phyloP scores from a whole-genome alignment of 2,329 filamentous ascomycete genomes.

The Colletotrichum tofieldiae region DNA sequence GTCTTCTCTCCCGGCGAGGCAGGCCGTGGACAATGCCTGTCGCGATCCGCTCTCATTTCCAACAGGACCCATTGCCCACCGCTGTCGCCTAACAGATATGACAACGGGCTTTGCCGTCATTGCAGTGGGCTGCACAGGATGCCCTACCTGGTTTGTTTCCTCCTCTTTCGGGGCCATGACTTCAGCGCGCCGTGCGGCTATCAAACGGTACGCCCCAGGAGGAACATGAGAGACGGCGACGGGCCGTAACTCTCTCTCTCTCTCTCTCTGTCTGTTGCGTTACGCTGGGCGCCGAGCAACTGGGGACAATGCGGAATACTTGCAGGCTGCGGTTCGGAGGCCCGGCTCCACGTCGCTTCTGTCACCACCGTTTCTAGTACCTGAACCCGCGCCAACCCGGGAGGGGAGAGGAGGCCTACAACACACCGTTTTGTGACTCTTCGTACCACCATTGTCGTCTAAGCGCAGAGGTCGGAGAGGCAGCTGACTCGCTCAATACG shows the following conservation, averaged over 20 bases:
- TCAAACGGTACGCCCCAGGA: neutral
- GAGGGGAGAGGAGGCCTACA: neutral
- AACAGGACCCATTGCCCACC: constrained; percentile 26
- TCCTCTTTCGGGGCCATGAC: neutral
- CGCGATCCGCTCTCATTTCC: constrained; percentile 38
- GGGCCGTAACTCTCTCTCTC: neutral
- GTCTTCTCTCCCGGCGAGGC: constrained; percentile 8
- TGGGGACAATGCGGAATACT: neutral
- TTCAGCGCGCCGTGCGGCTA: neutral
- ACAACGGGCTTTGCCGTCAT: constrained; percentile 41
- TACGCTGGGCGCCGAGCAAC: constrained; percentile 15
- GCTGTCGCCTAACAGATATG: constrained; percentile 15
- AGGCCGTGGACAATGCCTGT: constrained; percentile 19
- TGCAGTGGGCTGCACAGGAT: constrained; percentile 16
- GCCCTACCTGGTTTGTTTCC: neutral
- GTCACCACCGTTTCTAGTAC: neutral
- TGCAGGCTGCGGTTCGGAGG: constrained; percentile 6
- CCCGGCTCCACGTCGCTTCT: neutral
- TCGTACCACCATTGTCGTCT: constrained; percentile 10
- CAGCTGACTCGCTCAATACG: constrained; percentile 33
- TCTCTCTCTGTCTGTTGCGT: neutral
- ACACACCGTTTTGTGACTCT: neutral
- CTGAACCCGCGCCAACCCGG: neutral
- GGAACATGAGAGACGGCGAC: neutral
- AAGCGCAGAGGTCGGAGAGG: neutral